phyloP scores from a whole-genome alignment of 2,329 filamentous ascomycete genomes.

The Tolypocladium pustulatum region DNA sequence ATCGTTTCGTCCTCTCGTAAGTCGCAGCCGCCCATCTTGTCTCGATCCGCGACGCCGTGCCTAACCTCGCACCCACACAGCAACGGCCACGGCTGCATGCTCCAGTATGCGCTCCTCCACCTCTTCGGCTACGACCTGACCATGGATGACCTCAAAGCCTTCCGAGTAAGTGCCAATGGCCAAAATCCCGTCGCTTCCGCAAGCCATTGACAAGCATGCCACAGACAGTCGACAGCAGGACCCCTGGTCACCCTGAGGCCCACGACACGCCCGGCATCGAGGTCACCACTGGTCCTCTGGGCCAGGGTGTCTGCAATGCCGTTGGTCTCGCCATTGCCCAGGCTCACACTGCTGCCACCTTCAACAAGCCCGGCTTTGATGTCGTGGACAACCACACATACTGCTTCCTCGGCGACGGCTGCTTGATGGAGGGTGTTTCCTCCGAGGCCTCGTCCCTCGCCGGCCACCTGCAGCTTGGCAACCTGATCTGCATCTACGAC shows the following conservation, averaged over 20 bases:
- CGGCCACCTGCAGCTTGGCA: conserved; percentile 94
- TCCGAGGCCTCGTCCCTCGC: conserved; percentile 85
- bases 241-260: conserved; percentile 90
- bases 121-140: conserved; percentile 82
- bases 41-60: background rate
- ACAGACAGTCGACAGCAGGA: conserved; percentile 57
- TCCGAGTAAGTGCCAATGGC: conserved; percentile 64
- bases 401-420: conserved; percentile 93
- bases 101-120: conserved; percentile 96
- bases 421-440: conserved; percentile 96
- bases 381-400: conserved; percentile 96
- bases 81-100: conserved; percentile 98
- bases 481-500: conserved; percentile 94
- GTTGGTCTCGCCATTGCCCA: conserved; percentile 97
- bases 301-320: conserved; percentile 94
- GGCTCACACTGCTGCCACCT: conserved; percentile 78
- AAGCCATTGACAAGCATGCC: conserved; percentile 5
- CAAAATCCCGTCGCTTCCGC: background rate
- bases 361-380: conserved; percentile 94
- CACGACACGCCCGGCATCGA: conserved; percentile 96
- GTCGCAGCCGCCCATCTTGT: conserved; percentile 26
- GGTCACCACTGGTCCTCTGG: conserved; percentile 95
- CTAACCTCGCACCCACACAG: conserved; percentile 32
- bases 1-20: conserved; percentile 98
- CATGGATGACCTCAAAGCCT: conserved; percentile 88